phyloP scores from a whole-genome alignment of 805 yeast genomes.

The Torulaspora delbrueckii region DNA sequence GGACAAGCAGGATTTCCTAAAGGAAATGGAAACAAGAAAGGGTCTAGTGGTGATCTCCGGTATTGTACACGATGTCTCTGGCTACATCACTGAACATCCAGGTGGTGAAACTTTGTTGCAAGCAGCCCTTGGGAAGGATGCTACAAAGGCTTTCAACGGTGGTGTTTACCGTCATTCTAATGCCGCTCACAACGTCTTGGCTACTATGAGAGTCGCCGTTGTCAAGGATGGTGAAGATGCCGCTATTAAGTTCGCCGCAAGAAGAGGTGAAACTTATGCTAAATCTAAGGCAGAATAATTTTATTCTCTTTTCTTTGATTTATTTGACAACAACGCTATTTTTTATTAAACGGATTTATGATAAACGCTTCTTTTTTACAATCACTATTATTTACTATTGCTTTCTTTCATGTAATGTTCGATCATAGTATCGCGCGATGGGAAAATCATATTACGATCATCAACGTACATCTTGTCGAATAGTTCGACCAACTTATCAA shows the following conservation, averaged over 20 bases:
- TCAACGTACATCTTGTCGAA: constrained; percentile 22
- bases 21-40: constrained; percentile 44
- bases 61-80: constrained; percentile 70
- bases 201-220: constrained; percentile 78
- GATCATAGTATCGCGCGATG: constrained; percentile 10
- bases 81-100: constrained; percentile 70
- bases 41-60: constrained; percentile 72
- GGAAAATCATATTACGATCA: constrained; percentile 15
- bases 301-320: not conserved
- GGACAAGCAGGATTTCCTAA: constrained; percentile 59
- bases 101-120: constrained; percentile 74
- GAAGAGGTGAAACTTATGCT: constrained; percentile 34
- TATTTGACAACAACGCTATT: not conserved
- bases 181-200: constrained; percentile 79
- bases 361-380: constrained; percentile 6
- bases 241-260: constrained; percentile 40
- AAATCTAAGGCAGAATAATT: constrained; percentile 16
- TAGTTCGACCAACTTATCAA: constrained; percentile 17
- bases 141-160: constrained; percentile 79
- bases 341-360: constrained; percentile 11
- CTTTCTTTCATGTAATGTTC: constrained; percentile 6
- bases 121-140: constrained; percentile 75
- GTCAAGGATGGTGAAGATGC: constrained; percentile 61
- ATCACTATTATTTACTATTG: not conserved
- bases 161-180: constrained; percentile 82